Conservation (phyloP, 139 green algal species). For the Edaphochlamys debaryana region DNA sequence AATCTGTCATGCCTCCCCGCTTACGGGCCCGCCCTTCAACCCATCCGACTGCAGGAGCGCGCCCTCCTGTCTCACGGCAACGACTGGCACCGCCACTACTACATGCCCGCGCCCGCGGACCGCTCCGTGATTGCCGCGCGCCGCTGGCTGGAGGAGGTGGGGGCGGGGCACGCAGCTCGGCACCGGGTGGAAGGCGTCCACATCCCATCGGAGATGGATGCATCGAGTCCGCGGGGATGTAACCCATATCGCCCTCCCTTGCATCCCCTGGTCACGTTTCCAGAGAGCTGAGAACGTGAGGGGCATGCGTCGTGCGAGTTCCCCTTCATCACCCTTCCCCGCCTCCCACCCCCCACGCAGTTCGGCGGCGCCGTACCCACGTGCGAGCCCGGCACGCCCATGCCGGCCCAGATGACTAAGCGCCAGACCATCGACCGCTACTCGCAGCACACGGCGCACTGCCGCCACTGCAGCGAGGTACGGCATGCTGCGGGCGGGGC, state of each 20-base stretch:
- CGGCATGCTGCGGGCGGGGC: neutral
- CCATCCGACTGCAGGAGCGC: neutral
- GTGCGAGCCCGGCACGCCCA: neutral
- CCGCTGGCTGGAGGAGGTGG: conserved; percentile 14
- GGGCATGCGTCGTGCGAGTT: too few relatives aligned
- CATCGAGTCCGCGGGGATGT: too few relatives aligned
- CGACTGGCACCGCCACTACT: conserved; percentile 18
- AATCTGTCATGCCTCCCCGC: neutral
- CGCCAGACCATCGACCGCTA: conserved; percentile 22
- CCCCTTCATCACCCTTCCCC: too few relatives aligned
- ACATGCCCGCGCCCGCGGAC: conserved; percentile 37
- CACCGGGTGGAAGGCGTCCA: neutral
- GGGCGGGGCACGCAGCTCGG: too few relatives aligned
- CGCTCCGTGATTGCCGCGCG: conserved; percentile 6
- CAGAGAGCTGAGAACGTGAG: too few relatives aligned
- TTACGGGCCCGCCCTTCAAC: neutral
- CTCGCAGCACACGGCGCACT: conserved; percentile 41
- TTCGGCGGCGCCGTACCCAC: conserved; percentile 24
- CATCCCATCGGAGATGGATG: neutral
- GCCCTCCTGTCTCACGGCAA: neutral
- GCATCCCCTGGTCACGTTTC: too few relatives aligned
- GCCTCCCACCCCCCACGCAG: too few relatives aligned
- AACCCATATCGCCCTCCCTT: too few relatives aligned
- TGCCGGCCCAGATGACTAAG: conserved; percentile 26
- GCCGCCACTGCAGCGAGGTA: conserved; percentile 24